phyloP scores from a whole-genome alignment of 2,329 filamentous ascomycete genomes.

The Akanthomyces uredinophilus region DNA sequence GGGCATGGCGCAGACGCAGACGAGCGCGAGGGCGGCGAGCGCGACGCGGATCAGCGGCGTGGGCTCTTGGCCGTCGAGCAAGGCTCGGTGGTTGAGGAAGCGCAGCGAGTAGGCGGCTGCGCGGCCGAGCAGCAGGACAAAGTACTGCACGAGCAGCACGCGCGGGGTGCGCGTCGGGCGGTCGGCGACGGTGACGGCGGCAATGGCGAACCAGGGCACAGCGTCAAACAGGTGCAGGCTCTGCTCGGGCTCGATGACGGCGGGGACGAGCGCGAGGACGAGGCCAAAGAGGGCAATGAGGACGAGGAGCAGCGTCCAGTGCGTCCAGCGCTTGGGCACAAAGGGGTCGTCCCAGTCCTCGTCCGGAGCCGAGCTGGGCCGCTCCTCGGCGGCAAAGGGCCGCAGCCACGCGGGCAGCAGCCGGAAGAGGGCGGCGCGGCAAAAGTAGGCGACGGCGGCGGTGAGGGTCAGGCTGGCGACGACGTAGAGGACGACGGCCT shows the following conservation, averaged over 20 bases:
- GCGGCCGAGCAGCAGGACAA: conserved; percentile 28
- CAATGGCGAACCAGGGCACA: conserved; percentile 34
- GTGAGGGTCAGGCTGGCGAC: conserved; percentile 25
- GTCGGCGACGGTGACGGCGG: conserved; percentile 33
- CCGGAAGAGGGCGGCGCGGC: conserved; percentile 22
- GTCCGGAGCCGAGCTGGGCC: conserved; percentile 12
- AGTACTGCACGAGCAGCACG: conserved; percentile 35
- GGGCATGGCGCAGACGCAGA: conserved; percentile 33
- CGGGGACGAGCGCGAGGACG: conserved; percentile 29
- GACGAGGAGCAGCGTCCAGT: conserved; percentile 34
- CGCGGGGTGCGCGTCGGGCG: conserved; percentile 39
- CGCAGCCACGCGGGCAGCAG: conserved; percentile 36
- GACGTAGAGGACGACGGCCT: conserved; percentile 19
- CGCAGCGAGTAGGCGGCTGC: conserved; percentile 26
- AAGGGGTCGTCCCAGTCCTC: background rate
- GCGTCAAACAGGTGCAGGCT: conserved; percentile 28
- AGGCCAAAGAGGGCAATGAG: conserved; percentile 7
- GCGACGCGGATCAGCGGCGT: conserved; percentile 22
- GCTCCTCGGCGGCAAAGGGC: conserved; percentile 39
- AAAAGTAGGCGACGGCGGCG: conserved; percentile 26
- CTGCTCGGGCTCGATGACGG: conserved; percentile 25
- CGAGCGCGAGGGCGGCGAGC: conserved; percentile 23
- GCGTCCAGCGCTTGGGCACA: conserved; percentile 31
- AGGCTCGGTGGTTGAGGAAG: conserved; percentile 23
- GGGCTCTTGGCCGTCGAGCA: conserved; percentile 18